Conservation (phyloP, 805 yeast genomes). For the Tetrapisispora pingtungensis region DNA sequence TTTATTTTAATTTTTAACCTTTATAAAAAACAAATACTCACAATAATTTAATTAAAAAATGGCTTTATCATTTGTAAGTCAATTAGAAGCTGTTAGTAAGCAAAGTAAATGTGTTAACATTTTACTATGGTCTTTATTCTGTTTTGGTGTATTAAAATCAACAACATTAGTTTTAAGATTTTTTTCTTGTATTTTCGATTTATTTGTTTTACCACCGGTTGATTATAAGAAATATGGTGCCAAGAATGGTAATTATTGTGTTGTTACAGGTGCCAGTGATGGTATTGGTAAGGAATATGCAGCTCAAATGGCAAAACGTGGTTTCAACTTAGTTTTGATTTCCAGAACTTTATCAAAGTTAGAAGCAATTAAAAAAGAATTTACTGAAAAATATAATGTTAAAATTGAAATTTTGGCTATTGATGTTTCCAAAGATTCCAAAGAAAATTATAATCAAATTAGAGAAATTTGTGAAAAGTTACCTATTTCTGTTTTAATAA, state of each 20-base stretch:
- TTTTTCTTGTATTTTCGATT: constrained; percentile 45
- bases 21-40: background rate
- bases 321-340: constrained; percentile 73
- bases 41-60: background rate
- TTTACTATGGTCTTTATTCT: constrained; percentile 34
- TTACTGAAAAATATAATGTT: constrained; percentile 50
- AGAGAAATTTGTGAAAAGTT: constrained; percentile 37
- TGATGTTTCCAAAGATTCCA: constrained; percentile 61
- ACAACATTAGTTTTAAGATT: constrained; percentile 42
- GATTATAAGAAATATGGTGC: constrained; percentile 67
- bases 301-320: constrained; percentile 70
- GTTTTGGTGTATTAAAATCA: constrained; percentile 55
- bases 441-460: constrained; percentile 46
- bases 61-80: constrained; percentile 13
- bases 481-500: constrained; percentile 67
- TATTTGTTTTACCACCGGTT: constrained; percentile 53
- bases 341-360: constrained; percentile 79
- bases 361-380: constrained; percentile 51
- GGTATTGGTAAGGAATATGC: constrained; percentile 95
- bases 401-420: constrained; percentile 59
- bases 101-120: constrained; percentile 17
- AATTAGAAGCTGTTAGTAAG: constrained; percentile 16
- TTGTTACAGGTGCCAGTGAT: constrained; percentile 93
- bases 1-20: too few species aligned
- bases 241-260: constrained; percentile 69